These are phyloP conservation scores for Neurospora sp. DNA, from an alignment of 495 filamentous ascomycete genomes.

Conservation along the genomic window DNA sequence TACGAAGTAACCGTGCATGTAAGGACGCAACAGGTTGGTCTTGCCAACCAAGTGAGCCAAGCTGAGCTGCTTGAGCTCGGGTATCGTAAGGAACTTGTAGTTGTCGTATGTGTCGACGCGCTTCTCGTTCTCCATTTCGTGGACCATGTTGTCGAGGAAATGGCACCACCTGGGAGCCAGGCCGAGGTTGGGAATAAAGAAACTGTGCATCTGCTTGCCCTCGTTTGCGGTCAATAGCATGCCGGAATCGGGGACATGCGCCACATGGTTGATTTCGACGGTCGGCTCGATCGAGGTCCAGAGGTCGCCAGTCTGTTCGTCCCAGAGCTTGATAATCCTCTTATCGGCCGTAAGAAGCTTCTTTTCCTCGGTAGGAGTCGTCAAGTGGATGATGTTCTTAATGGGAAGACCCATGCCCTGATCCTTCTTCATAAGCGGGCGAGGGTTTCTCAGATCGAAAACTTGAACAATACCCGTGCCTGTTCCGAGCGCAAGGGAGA, in stretches of 20 bases:
- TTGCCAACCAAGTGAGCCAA: conserved; percentile 80
- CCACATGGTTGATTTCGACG: conserved; percentile 87
- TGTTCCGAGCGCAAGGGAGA: conserved; percentile 81
- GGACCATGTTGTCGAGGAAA: conserved; percentile 92
- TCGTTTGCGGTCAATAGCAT: conserved; percentile 97
- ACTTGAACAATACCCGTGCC: conserved; percentile 82
- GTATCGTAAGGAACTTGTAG: conserved; percentile 89
- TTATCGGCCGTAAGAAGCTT: conserved; percentile 91
- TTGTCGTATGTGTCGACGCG: conserved; percentile 86
- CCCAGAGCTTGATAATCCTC: conserved; percentile 95
- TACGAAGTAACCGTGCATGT: conserved; percentile 99
- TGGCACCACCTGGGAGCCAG: conserved; percentile 92
- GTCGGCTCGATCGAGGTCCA: conserved; percentile 95
- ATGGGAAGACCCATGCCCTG: conserved; percentile 95
- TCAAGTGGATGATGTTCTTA: conserved; percentile 80
- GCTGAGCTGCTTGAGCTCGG: conserved; percentile 70
- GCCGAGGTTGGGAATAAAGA: conserved; percentile 83
- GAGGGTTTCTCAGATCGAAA: conserved; percentile 85
- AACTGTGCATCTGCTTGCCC: conserved; percentile 59
- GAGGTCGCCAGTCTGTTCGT: conserved; percentile 64
- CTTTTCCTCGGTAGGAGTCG: conserved; percentile 64
- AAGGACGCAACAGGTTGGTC: conserved; percentile 77
- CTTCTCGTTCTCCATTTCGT: conserved; percentile 85
- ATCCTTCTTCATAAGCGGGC: conserved; percentile 79
- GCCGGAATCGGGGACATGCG: conserved; percentile 74